These are phyloP conservation scores for Erodium maritimum DNA, from an alignment of 345 rosid species.

Conservation along the genomic window DNA sequence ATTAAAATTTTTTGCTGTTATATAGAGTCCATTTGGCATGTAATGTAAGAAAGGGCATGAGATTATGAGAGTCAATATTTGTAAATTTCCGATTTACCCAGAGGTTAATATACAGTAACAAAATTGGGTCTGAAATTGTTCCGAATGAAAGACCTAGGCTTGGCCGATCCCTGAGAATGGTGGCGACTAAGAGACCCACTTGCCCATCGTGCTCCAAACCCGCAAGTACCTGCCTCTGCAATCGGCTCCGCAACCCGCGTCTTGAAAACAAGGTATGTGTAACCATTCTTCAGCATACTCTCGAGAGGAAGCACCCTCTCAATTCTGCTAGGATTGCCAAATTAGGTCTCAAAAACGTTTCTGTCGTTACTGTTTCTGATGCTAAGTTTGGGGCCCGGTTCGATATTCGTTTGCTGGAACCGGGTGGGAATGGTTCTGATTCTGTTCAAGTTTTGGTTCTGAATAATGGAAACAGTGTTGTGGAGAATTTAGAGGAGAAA, in stretches of 20 bases:
- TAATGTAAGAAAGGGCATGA: too few relatives aligned
- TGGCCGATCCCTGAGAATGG: constrained; percentile 43
- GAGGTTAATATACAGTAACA: too few relatives aligned
- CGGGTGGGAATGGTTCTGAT: constrained; percentile 14
- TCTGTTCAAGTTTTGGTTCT: too few relatives aligned
- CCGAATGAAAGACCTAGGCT: not conserved
- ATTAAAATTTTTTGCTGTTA: too few relatives aligned
- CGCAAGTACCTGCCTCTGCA: constrained; percentile 50
- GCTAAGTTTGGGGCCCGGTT: constrained; percentile 46
- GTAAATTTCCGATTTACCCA: too few relatives aligned
- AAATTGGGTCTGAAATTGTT: too few relatives aligned
- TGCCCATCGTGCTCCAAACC: constrained; percentile 69
- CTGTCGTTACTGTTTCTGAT: constrained; percentile 43
- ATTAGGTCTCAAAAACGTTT: constrained; percentile 55
- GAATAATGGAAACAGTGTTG: constrained; percentile 4
- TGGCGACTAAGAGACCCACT: constrained; percentile 40
- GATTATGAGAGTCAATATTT: too few relatives aligned
- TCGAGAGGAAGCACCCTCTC: constrained; percentile 67
- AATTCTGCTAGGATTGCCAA: constrained; percentile 67
- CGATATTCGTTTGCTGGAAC: constrained; percentile 21
- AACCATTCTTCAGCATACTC: constrained; percentile 69
- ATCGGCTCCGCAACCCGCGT: constrained; percentile 29
- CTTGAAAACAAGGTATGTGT: constrained; percentile 55
- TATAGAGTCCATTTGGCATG: too few relatives aligned
- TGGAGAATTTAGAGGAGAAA: constrained; percentile 8